Evolutionary conservation across 164 flowering plant species (phyloP).

Genomic region (Taxillus chinensis): DNA sequence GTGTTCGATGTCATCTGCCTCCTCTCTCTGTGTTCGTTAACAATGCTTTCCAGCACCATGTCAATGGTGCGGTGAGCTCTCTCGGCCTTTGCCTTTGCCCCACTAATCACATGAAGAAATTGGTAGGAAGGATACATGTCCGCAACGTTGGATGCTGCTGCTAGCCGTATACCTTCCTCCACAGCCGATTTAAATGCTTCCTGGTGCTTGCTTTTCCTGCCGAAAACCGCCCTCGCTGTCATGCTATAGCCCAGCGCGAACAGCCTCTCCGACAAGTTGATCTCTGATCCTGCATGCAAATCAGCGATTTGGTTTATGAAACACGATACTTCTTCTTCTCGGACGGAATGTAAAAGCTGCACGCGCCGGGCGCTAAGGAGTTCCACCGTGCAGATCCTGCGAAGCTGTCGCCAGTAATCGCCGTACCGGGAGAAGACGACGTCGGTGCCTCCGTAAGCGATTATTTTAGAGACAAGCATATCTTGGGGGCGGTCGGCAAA

Average conservation of each 20-base stretch:
- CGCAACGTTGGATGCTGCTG: slow-evolving; percentile 23
- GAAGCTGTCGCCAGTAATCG: slow-evolving; percentile 35
- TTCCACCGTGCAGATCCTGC: slow-evolving; percentile 25
- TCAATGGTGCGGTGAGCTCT: slow-evolving; percentile 8
- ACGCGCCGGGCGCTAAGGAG: slow-evolving; percentile 29
- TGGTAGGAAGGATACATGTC: slow-evolving; percentile 28
- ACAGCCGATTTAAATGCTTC: slow-evolving; percentile 18
- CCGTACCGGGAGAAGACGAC: slow-evolving; percentile 36
- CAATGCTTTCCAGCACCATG: slow-evolving; percentile 15
- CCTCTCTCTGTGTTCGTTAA: slow-evolving; percentile 14
- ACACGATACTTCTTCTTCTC: slow-evolving; percentile 26
- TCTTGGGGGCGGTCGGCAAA: slow-evolving; percentile 21
- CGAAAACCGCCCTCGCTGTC: slow-evolving; percentile 27
- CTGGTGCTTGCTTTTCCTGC: slow-evolving; percentile 20
- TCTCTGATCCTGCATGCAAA: slow-evolving; percentile 1
- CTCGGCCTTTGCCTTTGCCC: slow-evolving; percentile 14
- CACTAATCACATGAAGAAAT: slow-evolving; percentile 13
- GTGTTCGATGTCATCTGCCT: not conserved
- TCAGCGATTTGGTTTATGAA: slow-evolving; percentile 8
- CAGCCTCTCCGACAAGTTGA: slow-evolving; percentile 15
- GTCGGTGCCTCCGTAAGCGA: slow-evolving; percentile 19
- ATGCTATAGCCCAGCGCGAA: slow-evolving; percentile 12
- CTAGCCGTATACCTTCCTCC: slow-evolving; percentile 1
- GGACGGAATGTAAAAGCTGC: slow-evolving; percentile 15
- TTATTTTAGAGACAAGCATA: slow-evolving; percentile 12